phyloP scores from a whole-genome alignment of 768 basidiomycete genomes.

The Suillus occidentalis region DNA sequence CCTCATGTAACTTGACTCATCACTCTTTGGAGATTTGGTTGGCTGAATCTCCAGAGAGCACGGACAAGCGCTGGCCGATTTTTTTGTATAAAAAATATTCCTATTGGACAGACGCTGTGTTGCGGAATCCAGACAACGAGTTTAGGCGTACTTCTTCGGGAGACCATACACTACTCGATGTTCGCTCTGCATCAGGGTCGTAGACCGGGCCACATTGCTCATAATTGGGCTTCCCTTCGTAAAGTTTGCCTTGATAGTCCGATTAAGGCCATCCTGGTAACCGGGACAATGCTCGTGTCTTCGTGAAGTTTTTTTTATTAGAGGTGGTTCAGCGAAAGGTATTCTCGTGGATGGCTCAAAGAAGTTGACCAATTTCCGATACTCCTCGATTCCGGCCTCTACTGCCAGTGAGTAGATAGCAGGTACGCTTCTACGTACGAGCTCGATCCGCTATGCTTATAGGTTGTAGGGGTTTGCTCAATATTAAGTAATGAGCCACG shows the following conservation, averaged over 20 bases:
- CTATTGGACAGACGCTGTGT: background rate
- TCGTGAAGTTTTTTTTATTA: background rate
- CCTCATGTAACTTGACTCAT: background rate
- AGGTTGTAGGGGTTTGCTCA: too few relatives aligned
- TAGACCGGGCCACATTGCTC: background rate
- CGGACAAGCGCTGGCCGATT: background rate
- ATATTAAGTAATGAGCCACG: background rate
- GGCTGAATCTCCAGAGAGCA: background rate
- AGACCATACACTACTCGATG: background rate
- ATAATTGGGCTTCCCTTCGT: background rate
- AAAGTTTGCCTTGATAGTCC: background rate
- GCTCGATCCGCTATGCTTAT: background rate
- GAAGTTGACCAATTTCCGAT: background rate
- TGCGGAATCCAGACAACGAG: background rate
- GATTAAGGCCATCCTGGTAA: background rate
- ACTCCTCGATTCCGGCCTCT: background rate
- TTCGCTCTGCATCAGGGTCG: background rate
- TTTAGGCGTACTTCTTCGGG: background rate
- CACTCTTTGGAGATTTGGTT: background rate
- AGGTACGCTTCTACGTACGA: background rate
- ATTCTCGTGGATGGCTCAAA: background rate
- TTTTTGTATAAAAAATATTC: too few relatives aligned
- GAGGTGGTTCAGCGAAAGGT: background rate
- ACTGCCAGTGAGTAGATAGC: background rate
- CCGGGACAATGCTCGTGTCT: too few relatives aligned